Conservation (phyloP, 805 yeast genomes). For the Brettanomyces nanus region DNA sequence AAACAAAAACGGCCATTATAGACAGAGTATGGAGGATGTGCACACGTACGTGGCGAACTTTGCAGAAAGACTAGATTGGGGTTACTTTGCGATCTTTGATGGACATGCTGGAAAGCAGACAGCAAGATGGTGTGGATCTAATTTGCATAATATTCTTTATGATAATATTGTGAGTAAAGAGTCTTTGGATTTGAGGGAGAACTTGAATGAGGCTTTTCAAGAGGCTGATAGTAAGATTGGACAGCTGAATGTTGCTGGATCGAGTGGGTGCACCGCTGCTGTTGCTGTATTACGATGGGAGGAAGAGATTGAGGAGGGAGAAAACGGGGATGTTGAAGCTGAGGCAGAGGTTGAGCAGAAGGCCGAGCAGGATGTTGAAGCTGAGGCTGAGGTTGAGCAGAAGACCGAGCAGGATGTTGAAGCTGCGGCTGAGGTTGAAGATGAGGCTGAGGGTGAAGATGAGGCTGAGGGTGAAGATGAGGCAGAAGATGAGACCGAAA, state of each 20-base stretch:
- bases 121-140: conserved; percentile 91
- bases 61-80: conserved; percentile 88
- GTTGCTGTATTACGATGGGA: conserved; percentile 92
- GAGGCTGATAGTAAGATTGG: conserved; percentile 67
- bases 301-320: conserved; percentile 18
- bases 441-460: neutral
- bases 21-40: conserved; percentile 93
- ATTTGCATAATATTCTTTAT: conserved; percentile 64
- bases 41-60: conserved; percentile 89
- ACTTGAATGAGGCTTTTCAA: conserved; percentile 60
- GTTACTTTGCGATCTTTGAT: conserved; percentile 91
- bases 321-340: conserved; percentile 4
- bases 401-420: neutral
- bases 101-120: conserved; percentile 95
- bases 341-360: conserved; percentile 1
- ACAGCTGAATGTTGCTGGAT: conserved; percentile 46
- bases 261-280: conserved; percentile 92
- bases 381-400: conserved; percentile 1
- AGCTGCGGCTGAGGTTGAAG: neutral
- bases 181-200: conserved; percentile 50
- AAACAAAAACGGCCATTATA: conserved; percentile 68
- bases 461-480: conserved; percentile 1
- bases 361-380: conserved; percentile 1
- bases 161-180: conserved; percentile 42
- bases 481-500: neutral